These are phyloP conservation scores for Straminergon stramineum DNA, from an alignment of 225 moss, liverwort and hornwort genomes.

Conservation along the genomic window DNA sequence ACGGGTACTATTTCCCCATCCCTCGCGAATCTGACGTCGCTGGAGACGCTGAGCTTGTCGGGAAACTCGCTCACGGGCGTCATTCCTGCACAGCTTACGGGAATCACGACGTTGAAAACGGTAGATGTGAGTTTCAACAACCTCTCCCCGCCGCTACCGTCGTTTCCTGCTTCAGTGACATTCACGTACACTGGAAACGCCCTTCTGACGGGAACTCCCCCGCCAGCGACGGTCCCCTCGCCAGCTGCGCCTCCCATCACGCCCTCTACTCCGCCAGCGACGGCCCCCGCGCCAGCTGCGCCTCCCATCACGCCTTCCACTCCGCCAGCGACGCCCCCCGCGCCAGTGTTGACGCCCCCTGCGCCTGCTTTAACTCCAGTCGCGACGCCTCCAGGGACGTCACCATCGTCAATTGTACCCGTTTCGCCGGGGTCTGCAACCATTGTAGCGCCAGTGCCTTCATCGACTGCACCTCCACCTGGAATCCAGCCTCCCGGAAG, in stretches of 20 bases:
- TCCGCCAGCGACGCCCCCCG: not conserved
- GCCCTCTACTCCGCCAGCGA: not conserved
- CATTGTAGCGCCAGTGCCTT: not conserved
- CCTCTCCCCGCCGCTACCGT: slow-evolving; percentile 54
- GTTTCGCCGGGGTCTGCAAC: not conserved
- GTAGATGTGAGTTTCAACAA: slow-evolving; percentile 79
- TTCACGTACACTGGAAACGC: slow-evolving; percentile 52
- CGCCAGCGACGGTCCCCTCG: not conserved
- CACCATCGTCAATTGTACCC: not conserved
- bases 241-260: too few species aligned
- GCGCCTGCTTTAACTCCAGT: not conserved
- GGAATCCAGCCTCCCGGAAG: not conserved
- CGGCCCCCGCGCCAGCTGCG: not conserved
- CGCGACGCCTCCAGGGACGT: not conserved
- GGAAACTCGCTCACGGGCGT: slow-evolving; percentile 51
- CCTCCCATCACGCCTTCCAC: not conserved
- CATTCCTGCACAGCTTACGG: slow-evolving; percentile 35
- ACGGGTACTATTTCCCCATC: slow-evolving; percentile 49
- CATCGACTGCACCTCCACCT: not conserved
- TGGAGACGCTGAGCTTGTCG: slow-evolving; percentile 33
- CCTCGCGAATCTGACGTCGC: slow-evolving; percentile 41
- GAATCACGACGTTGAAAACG: slow-evolving; percentile 37
- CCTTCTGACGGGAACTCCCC: slow-evolving; percentile 11
- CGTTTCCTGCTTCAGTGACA: slow-evolving; percentile 33
- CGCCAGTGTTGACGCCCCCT: not conserved